These are phyloP conservation scores for Sanghuangporus weigelae DNA, from an alignment of 1,284 basidiomycete species.

Conservation along the genomic window DNA sequence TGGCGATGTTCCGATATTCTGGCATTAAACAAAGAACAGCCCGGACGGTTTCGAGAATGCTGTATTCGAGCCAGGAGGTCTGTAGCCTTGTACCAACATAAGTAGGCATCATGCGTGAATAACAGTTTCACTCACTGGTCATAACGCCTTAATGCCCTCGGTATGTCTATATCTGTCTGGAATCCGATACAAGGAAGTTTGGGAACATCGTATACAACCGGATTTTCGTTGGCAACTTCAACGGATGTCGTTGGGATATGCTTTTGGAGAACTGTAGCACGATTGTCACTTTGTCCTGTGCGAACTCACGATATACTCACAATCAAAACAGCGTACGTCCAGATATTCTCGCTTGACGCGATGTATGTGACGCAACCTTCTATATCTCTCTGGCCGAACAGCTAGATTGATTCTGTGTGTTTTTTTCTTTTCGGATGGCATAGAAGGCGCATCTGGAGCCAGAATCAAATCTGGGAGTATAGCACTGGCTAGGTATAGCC, in stretches of 20 bases:
- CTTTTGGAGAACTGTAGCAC: constrained; percentile 32
- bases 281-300: constrained; percentile 3
- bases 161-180: not conserved
- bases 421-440: constrained; percentile 39
- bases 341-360: constrained; percentile 29
- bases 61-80: constrained; percentile 39
- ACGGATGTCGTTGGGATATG: constrained; percentile 33
- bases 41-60: constrained; percentile 51
- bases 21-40: constrained; percentile 44
- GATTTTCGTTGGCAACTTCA: constrained; percentile 33
- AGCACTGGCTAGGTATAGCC: constrained; percentile 41
- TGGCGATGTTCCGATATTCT: constrained; percentile 32
- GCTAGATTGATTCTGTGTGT: constrained; percentile 39
- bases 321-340: constrained; percentile 26
- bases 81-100: constrained; percentile 21
- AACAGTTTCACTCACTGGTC: constrained; percentile 11
- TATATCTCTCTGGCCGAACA: constrained; percentile 41
- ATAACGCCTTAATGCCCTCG: constrained; percentile 14
- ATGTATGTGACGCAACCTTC: constrained; percentile 44
- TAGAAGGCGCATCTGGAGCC: constrained; percentile 28
- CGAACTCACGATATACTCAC: constrained; percentile 18
- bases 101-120: constrained; percentile 22
- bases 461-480: constrained; percentile 43
- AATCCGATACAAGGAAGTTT: constrained; percentile 37
- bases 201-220: constrained; percentile 35